These are phyloP conservation scores for Ceratocystis huliohia DNA, from an alignment of 2,329 filamentous ascomycete genomes.

Conservation along the genomic window DNA sequence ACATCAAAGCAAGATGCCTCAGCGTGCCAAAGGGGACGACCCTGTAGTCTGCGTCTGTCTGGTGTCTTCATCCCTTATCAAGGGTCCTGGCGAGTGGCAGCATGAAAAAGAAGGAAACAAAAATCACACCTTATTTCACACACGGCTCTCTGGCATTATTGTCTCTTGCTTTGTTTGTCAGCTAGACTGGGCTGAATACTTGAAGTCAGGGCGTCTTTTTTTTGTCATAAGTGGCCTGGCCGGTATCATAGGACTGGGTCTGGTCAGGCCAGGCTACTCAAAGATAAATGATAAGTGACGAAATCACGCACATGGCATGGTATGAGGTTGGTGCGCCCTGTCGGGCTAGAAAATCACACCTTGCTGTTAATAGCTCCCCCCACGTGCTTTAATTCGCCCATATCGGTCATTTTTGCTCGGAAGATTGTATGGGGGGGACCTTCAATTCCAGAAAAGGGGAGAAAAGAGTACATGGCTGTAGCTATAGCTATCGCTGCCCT, in stretches of 20 bases:
- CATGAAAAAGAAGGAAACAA: background rate
- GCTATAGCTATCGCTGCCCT: too few relatives aligned
- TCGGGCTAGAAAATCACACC: background rate
- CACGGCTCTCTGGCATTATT: background rate
- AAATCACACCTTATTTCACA: background rate
- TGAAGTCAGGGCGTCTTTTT: background rate
- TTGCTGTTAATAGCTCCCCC: background rate
- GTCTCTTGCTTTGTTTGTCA: background rate
- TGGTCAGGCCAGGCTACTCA: background rate
- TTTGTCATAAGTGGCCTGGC: background rate
- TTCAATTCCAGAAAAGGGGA: too few relatives aligned
- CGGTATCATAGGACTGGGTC: background rate
- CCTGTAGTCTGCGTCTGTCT: background rate
- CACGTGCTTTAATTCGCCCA: background rate
- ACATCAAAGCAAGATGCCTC: too few relatives aligned
- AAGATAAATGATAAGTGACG: conserved; percentile 1
- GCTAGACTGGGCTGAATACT: background rate
- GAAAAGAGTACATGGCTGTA: too few relatives aligned
- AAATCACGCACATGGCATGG: background rate
- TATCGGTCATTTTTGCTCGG: background rate
- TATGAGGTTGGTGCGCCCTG: background rate
- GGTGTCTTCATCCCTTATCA: background rate
- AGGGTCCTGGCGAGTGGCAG: background rate
- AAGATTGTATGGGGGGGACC: too few relatives aligned
- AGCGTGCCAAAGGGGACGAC: too few relatives aligned